Evolutionary conservation across 495 filamentous ascomycete genomes (phyloP), one percentile per base, ranked within the genome.

Genomic region (Penicillium desertorum): DNA sequence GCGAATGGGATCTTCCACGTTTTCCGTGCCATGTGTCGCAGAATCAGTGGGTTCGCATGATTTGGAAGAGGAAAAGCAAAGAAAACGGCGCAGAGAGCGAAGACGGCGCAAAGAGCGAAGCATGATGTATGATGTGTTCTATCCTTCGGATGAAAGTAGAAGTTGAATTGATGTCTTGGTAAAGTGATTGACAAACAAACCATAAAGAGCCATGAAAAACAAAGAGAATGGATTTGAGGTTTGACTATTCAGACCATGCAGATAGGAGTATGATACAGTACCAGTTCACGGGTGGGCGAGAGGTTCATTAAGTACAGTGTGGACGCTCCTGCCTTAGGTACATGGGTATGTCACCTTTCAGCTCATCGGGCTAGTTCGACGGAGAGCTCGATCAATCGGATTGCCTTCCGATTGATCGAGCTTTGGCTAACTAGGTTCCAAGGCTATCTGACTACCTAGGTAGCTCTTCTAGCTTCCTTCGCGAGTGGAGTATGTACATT

Each of bases 21-120:
- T 48, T 12, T 41, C 34, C 10, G 16, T 27, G 20, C 25, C 23
- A 17, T 36, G 27, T 11, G 30, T 12, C 1, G 49, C 9, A 10
- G 54, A 16, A 12, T 62, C 46, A 6, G 36, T 25, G 22, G 46
- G 23, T 19, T 16, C 19, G 23, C 10, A 27, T 32, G 29, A 37
- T 14, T 56, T 48, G 17, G 42, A 19, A 34, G 37, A 51, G 20
- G 48, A 59, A 55, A 62, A 62, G 56, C 62, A 65, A 62, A 65
- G 41, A 51, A 65, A 45, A 14, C 55, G 55, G 41, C 49, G 52
- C 34, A 67, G 32, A 47, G 53, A 64, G 11, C 49, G 53, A 29
- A 61, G 23, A 14, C 55, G 55, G 41, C 45, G 52, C 34, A 67
- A 25, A 47, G 53, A 64, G 10, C 52, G 53, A 29, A 61, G 23